Base-by-base conservation (phyloP, 2,329 filamentous ascomycete species). In the Cladosporium colombiae region DNA sequence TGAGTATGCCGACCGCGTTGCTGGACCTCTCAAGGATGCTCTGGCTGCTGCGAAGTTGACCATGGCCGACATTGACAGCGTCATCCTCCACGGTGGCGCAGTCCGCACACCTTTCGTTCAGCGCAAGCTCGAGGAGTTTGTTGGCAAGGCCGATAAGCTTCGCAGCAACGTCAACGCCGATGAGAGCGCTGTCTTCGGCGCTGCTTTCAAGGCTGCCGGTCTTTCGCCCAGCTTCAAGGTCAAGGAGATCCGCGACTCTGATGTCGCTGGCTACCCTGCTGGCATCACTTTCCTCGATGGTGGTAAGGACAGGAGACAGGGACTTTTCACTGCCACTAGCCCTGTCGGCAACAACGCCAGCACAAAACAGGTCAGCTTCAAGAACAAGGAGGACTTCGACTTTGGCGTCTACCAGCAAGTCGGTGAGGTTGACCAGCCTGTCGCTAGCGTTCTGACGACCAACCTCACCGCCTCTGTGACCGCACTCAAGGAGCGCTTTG, bases 91-190 rank as follows among this genome's bases (percentile, higher is more conserved):
- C 74, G 95, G 95, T 71, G 95, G 95, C 71, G 90, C 89, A 53
- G 89, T 92, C 55, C 88, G 95, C 68, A 98, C 94, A 10, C 95
- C 95, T 0, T 97, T 98, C 73, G 92, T 99, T 13, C 94, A 98
- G 78, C 94, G 89, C 79, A 86, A 90, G 73, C 87, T 99, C 18
- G 93, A 97, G 80, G 86, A 88, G 68, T 79, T 91, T 52, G 86
- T 89, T 60, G 91, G 91, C 44, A 86, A 85, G 21, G 79, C 88
- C 8, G 88, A 90, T 61, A 97, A 96, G 82, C 84, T 99, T 67
- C 90, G 93, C 70, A 91, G 89, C 74, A 99, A 96, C 73, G 95
- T 99, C 75, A 99, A 99, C 81, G 91, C 94, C 13, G 95, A 99
- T 74, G 95, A 99, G 80, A 91, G 95, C 27, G 95, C 95, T 60